Evolutionary conservation across 2,329 filamentous ascomycete genomes (phyloP).

Genomic region (Diaporthe australafricana): DNA sequence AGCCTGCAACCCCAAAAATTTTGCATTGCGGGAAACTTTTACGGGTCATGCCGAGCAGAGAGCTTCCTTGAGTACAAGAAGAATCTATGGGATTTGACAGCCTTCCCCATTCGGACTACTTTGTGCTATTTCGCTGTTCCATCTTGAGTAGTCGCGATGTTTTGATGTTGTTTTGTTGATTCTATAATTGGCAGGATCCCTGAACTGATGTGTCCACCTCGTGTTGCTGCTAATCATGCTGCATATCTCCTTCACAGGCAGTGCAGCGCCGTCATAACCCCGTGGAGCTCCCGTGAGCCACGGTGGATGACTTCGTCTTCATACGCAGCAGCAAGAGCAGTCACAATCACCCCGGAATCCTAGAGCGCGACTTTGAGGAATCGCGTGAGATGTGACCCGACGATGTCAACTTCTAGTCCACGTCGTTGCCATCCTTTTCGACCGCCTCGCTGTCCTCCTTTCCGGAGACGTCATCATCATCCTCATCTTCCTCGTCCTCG

Average conservation of each 20-base stretch:
- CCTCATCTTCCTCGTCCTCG: slow-evolving; percentile 67
- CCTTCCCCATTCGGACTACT: too few species aligned
- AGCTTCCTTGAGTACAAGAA: not conserved
- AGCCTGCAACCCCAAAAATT: slow-evolving; percentile 34
- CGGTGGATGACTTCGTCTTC: not conserved
- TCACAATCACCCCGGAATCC: not conserved
- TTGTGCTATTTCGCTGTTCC: not conserved
- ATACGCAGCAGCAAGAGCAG: not conserved
- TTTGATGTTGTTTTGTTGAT: slow-evolving; percentile 23
- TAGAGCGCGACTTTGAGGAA: not conserved
- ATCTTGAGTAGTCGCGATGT: slow-evolving; percentile 16
- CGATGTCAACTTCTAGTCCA: slow-evolving; percentile 22
- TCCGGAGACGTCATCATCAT: slow-evolving; percentile 49
- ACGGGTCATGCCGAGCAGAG: slow-evolving; percentile 29
- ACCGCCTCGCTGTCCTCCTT: slow-evolving; percentile 47
- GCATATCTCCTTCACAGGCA: not conserved
- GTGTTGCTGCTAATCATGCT: not conserved
- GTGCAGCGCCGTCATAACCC: slow-evolving; percentile 11
- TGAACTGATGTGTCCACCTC: not conserved
- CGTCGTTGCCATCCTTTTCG: slow-evolving; percentile 27
- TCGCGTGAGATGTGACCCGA: not conserved
- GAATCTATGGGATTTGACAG: not conserved
- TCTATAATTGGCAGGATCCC: not conserved
- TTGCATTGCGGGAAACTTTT: slow-evolving; percentile 30
- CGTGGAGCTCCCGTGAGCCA: not conserved